Evolutionary conservation across 306 rosid species (phyloP).

Genomic region (Cicer yamashitae): DNA sequence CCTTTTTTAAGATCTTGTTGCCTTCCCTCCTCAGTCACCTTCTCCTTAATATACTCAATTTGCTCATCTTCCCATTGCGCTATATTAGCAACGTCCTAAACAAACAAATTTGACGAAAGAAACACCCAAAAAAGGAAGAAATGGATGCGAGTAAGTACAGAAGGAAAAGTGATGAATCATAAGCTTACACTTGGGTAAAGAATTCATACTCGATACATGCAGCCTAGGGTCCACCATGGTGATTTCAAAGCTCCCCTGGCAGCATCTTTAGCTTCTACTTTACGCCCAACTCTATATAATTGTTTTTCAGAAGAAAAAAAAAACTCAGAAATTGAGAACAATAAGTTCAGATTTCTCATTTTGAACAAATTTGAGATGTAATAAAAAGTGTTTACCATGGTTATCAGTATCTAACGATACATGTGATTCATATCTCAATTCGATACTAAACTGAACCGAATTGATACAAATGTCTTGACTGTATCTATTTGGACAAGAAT

Average conservation of each 20-base stretch:
- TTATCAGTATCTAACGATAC: too few relatives aligned
- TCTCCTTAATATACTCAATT: constrained; percentile 89
- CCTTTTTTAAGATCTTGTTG: constrained; percentile 85
- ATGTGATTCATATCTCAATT: too few relatives aligned
- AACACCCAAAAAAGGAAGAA: background rate
- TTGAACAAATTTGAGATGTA: constrained; percentile 36
- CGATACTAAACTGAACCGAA: too few relatives aligned
- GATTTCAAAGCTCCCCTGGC: constrained; percentile 92
- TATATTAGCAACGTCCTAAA: constrained; percentile 83
- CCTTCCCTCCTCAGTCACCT: constrained; percentile 87
- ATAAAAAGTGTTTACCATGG: background rate
- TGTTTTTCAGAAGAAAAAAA: background rate
- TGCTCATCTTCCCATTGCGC: constrained; percentile 98
- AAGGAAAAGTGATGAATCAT: constrained; percentile 6
- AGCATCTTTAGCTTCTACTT: constrained; percentile 88
- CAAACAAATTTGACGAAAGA: constrained; percentile 26
- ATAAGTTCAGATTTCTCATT: constrained; percentile 19
- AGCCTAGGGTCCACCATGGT: constrained; percentile 99
- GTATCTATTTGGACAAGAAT: too few relatives aligned
- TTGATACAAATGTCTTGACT: too few relatives aligned
- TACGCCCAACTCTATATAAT: constrained; percentile 75
- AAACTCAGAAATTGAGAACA: constrained; percentile 40
- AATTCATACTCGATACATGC: constrained; percentile 66
- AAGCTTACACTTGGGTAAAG: background rate
- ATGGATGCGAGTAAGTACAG: background rate